Conservation (phyloP, 2,329 filamentous ascomycete species). For the Rhinocladiella similis region DNA sequence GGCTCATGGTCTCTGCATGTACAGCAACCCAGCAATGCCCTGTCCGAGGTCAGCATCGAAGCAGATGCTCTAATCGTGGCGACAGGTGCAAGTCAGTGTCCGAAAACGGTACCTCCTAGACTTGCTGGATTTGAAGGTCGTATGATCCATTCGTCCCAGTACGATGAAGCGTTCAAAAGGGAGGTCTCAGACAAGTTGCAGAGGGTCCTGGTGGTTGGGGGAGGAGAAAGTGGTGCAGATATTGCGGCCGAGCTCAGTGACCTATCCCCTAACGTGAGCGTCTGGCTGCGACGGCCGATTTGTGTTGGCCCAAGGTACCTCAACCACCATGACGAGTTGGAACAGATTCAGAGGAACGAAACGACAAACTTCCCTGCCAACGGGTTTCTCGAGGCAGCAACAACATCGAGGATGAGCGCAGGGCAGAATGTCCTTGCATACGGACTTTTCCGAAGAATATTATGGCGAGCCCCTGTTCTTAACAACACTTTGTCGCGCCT, state of each 20-base stretch:
- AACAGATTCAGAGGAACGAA: constrained; percentile 13
- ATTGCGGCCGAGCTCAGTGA: constrained; percentile 15
- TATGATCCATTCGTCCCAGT: constrained; percentile 11
- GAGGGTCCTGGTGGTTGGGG: constrained; percentile 10
- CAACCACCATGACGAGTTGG: constrained; percentile 7
- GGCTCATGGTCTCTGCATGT: constrained; percentile 11
- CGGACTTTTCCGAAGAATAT: constrained; percentile 13
- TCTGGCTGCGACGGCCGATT: constrained; percentile 12
- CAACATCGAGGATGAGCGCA: constrained; percentile 16
- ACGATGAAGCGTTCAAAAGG: constrained; percentile 7
- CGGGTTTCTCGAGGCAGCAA: constrained; percentile 13
- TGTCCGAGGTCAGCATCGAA: background rate
- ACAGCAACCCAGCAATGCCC: background rate
- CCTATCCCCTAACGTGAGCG: constrained; percentile 13
- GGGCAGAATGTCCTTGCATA: constrained; percentile 14
- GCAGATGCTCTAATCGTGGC: constrained; percentile 16
- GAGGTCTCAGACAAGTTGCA: constrained; percentile 9
- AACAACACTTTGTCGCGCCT: constrained; percentile 11
- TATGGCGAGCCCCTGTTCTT: constrained; percentile 11
- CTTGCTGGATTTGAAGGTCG: constrained; percentile 4
- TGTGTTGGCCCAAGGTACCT: constrained; percentile 15
- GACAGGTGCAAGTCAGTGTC: constrained; percentile 8
- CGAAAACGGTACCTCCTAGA: constrained; percentile 2
- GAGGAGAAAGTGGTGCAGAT: constrained; percentile 18
- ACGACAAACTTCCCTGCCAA: constrained; percentile 14